Percentiles rank a stretch among this genome's conserved stretches.
phyloP scores from a whole-genome alignment of 2,329 filamentous ascomycete genomes.

The Canariomyces notabilis region DNA sequence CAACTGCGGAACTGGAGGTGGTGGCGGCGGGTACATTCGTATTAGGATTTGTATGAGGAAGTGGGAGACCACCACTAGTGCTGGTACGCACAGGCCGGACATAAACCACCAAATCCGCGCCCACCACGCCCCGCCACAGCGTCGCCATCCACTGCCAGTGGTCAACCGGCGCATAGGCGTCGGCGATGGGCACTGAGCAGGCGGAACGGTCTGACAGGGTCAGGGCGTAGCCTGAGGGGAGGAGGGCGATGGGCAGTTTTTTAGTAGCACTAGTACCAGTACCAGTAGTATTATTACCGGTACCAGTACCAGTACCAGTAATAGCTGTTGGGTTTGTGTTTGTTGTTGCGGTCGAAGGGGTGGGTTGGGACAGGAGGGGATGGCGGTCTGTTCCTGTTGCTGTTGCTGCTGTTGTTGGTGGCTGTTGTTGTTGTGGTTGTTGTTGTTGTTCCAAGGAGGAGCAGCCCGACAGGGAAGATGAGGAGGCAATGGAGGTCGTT shows the following conservation, averaged over 20 bases:
- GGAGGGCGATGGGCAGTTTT: constrained; percentile 63
- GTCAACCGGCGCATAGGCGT: constrained; percentile 74
- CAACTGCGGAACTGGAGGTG: not conserved
- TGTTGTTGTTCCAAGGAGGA: constrained; percentile 3
- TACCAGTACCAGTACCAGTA: not conserved
- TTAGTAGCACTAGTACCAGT: not conserved
- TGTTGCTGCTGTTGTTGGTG: not conserved
- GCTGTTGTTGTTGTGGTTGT: not conserved
- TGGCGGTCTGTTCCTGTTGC: not conserved
- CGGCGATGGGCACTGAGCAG: constrained; percentile 65
- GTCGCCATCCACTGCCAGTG: constrained; percentile 98
- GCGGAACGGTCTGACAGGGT: constrained; percentile 73
- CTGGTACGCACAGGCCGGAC: constrained; percentile 37
- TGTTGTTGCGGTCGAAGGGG: not conserved
- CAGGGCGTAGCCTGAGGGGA: constrained; percentile 75
- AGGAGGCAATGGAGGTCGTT: not conserved
- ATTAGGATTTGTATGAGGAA: constrained; percentile 36
- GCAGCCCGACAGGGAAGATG: not conserved
- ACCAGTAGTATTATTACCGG: not conserved
- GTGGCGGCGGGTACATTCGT: constrained; percentile 26
- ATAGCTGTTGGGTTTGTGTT: constrained; percentile 4
- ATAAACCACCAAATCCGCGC: constrained; percentile 74
- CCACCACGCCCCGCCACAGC: constrained; percentile 81
- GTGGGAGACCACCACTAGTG: too few species aligned
- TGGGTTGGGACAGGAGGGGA: not conserved